Evolutionary conservation across 441 rosid genomes (phyloP).

Genomic region (Arabidopsis hybrid): DNA sequence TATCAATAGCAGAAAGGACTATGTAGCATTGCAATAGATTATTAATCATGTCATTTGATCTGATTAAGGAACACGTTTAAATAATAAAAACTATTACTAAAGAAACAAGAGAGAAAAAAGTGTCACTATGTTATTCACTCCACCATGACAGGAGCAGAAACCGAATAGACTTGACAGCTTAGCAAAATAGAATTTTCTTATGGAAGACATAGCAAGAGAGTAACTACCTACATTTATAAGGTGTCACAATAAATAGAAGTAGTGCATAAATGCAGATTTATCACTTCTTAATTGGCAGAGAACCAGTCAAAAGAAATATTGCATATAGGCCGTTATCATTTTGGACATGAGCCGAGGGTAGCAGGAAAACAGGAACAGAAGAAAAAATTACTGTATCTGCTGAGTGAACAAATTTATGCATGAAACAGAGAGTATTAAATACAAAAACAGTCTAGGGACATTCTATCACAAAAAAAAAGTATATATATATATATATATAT

Average conservation of each 20-base stretch:
- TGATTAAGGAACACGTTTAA: slow-evolving; percentile 17
- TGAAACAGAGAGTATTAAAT: neutral
- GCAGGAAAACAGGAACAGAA: slow-evolving; percentile 6
- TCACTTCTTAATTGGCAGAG: neutral
- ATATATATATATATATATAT: neutral
- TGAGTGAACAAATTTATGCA: slow-evolving; percentile 6
- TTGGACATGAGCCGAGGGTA: slow-evolving; percentile 3
- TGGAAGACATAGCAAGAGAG: neutral
- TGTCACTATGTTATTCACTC: neutral
- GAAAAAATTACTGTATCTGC: neutral
- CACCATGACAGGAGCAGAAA: slow-evolving; percentile 15
- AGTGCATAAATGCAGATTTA: slow-evolving; percentile 6
- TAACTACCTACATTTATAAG: slow-evolving; percentile 6
- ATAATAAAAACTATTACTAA: slow-evolving; percentile 2
- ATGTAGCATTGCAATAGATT: neutral
- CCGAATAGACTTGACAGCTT: slow-evolving; percentile 9
- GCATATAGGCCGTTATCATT: neutral
- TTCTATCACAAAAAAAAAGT: neutral
- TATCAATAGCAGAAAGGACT: slow-evolving; percentile 8
- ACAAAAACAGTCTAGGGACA: neutral
- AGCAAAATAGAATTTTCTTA: slow-evolving; percentile 16
- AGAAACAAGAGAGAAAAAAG: neutral
- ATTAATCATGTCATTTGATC: slow-evolving; percentile 16
- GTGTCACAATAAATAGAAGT: neutral
- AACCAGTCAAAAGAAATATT: slow-evolving; percentile 20